These are phyloP conservation scores for Chrysosporium keratinophilum DNA, from an alignment of 2,329 filamentous ascomycete genomes.

Conservation along the genomic window DNA sequence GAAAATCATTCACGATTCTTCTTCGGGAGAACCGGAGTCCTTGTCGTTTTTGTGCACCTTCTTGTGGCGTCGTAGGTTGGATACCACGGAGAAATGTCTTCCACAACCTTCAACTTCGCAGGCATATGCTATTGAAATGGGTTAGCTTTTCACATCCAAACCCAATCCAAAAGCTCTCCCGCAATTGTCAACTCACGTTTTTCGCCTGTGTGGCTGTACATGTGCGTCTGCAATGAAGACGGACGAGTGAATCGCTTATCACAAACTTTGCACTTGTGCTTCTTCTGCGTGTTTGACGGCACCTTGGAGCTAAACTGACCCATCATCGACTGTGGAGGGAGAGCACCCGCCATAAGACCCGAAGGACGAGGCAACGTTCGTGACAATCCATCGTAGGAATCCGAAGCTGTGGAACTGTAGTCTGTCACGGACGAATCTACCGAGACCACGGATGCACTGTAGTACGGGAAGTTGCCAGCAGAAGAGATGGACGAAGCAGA, in stretches of 20 bases:
- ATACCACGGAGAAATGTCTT: constrained; percentile 92
- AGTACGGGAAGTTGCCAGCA: constrained; percentile 72
- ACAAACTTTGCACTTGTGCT: constrained; percentile 98
- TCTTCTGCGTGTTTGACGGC: constrained; percentile 92
- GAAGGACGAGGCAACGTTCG: constrained; percentile 74
- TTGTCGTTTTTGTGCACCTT: constrained; percentile 78
- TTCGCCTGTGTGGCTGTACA: constrained; percentile 97
- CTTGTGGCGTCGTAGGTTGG: constrained; percentile 83
- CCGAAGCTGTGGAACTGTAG: constrained; percentile 80
- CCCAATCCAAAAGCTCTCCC: no score
- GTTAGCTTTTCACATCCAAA: constrained; percentile 17
- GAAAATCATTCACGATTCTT: constrained; percentile 29
- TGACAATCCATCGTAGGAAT: constrained; percentile 69
- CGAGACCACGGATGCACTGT: constrained; percentile 61
- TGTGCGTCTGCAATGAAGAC: constrained; percentile 90
- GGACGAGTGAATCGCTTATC: constrained; percentile 94
- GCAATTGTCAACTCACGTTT: constrained; percentile 61
- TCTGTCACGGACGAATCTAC: constrained; percentile 75
- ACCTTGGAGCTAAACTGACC: constrained; percentile 95
- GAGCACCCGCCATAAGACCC: constrained; percentile 50
- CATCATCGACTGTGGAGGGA: constrained; percentile 94
- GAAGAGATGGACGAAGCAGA: constrained; percentile 91
- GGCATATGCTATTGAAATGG: constrained; percentile 61
- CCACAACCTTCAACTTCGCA: constrained; percentile 93
- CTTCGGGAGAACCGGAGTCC: constrained; percentile 31